Evolutionary conservation across 768 basidiomycete genomes (phyloP), one percentile per base, ranked within the genome.

Genomic region (Leccinellum rugosiceps): DNA sequence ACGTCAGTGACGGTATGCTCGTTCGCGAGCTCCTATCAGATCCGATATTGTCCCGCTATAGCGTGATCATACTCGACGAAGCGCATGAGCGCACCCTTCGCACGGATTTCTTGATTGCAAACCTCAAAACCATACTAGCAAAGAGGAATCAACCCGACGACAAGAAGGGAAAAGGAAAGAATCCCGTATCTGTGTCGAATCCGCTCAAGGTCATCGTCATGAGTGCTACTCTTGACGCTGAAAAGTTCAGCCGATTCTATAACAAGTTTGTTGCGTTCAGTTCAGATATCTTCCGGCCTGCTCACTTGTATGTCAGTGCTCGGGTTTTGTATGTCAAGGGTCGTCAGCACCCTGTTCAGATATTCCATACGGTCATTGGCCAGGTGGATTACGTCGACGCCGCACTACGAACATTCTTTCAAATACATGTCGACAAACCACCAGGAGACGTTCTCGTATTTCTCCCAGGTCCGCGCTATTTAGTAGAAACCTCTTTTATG

Each of bases 1-100:
- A 94, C 68, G 81, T 97, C 73, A 98, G 95, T 55, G 97, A 99
- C 65, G 97, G 97, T 60, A 98, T 98, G 91, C 86, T 98, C 62
- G 88, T 95, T 44, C 84, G 94, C 44, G 97, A 99, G 78, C 82
- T 95, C 50, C 80, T 95, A 59, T 83, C 82, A 44, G 93, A 95
- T 68, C 78, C 84, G 15, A 69, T 88, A 31, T 78, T 98, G 47
- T 85, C 84, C 53, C 80, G 80, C 57, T 99, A 98, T 74, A 89
- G 90, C 67, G 84, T 94, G 30, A 79, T 99, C 52, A 80, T 98
- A 56, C 86, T 99, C 44, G 97, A 99, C 65, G 97, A 99, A 71
- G 97, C 97, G 0, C 97, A 99, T 73, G 97, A 99, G 70, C 83
- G 97, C 56, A 96, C 94, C 0, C 76, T 99, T 28, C 83, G 95